phyloP scores from a whole-genome alignment of 2,329 filamentous ascomycete genomes.

The Leptosphaerulina australis region DNA sequence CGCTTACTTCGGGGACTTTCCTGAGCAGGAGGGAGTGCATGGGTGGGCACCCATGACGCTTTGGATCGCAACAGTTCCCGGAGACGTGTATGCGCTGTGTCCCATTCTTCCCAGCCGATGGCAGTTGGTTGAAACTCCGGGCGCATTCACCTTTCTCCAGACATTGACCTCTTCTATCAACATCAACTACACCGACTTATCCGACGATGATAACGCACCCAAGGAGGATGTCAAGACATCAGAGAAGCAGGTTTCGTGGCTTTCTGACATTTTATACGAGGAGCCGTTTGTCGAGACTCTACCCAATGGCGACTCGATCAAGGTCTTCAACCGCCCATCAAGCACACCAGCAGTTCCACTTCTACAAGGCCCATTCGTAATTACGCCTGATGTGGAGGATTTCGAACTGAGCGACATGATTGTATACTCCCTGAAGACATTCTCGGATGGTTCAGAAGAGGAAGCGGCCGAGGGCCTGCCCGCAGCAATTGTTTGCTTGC shows the following conservation, averaged over 20 bases:
- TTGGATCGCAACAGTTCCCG: constrained; percentile 94
- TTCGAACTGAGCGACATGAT: constrained; percentile 66
- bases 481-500: constrained; percentile 63
- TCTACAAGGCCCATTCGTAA: constrained; percentile 66
- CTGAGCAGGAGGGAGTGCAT: constrained; percentile 61
- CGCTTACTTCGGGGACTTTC: constrained; percentile 81
- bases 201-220: constrained; percentile 47
- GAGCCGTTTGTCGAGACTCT: constrained; percentile 54
- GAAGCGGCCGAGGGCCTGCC: constrained; percentile 59
- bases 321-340: constrained; percentile 63
- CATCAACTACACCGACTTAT: constrained; percentile 59
- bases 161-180: constrained; percentile 84
- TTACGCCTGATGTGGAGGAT: constrained; percentile 58
- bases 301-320: constrained; percentile 51
- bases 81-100: constrained; percentile 91
- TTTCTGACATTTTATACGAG: constrained; percentile 55
- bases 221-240: constrained; percentile 50
- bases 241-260: constrained; percentile 65
- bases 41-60: constrained; percentile 94
- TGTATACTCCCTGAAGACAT: constrained; percentile 58
- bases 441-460: constrained; percentile 59
- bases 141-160: constrained; percentile 72
- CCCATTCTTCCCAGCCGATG: constrained; percentile 87
- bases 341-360: constrained; percentile 62
- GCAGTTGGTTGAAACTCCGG: constrained; percentile 59